Evolutionary conservation across 2,329 filamentous ascomycete genomes (phyloP), one percentile per base, ranked within the genome.

Genomic region (Fusarium nygamai): DNA sequence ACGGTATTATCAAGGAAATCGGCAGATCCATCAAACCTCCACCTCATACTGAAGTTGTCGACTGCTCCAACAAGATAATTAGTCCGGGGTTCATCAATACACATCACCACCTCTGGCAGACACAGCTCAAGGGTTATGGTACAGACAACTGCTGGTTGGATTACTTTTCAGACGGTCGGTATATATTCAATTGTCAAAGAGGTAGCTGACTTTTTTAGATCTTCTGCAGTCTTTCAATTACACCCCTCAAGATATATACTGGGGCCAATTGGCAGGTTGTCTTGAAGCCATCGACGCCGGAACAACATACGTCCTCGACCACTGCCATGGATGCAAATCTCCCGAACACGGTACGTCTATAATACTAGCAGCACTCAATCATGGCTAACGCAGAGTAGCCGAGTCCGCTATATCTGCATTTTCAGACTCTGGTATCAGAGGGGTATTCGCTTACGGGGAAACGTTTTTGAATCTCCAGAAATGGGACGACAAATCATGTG

Each of bases 31-130:
- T 73, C 13, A 12, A 41, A 0, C 11, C 51, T 19, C 53, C 29
- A 1, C 7, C 44, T 4, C 31, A 43, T 11, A 14, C 57, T 5
- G 53, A 71, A 16, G 4, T 65, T n/a, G 3, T 74, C 6, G 43
- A 73, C 31, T 74, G 67, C 31, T 16, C 58, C 19, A 46, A 63
- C 33, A 72, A 75, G 39, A 72, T 74, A 10, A 48, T 70, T 3
- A 61, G 54, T 29, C 73, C 71, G 0, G 73, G 71, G 3, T 74
- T 75, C 46, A 47, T 74, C 19, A 69, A 74, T 12, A 72, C 69
- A 7, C 71, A 75, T 6, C 72, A 71, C 34, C 73, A 75, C n/a
- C 16, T 69, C 6, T 73, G 65, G 69, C 69, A 72, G 16, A 73
- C 71, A 0, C 62, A 65, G 34, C 57, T 65, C 3, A 65, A 62